Percentiles rank a stretch among this genome's conserved stretches.
These are phyloP conservation scores for Talinum fruticosum DNA, from an alignment of 148 eudicot species.

Conservation along the genomic window DNA sequence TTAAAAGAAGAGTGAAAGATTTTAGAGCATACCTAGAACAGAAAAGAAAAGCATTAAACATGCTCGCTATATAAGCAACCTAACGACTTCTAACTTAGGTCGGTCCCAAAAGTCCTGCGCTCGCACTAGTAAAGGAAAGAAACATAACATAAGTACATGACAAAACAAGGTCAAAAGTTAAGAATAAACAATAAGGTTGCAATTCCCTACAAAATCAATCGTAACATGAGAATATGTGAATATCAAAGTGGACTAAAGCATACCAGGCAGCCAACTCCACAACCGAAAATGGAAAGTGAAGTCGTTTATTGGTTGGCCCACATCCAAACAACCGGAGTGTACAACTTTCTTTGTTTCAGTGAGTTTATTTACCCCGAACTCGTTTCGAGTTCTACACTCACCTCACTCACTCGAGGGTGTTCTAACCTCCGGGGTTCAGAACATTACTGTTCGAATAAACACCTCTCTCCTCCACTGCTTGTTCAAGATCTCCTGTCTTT, in stretches of 20 bases:
- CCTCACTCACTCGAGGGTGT: too few species aligned
- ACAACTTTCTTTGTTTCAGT: too few species aligned
- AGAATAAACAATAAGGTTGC: slow-evolving; percentile 40
- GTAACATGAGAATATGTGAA: background rate
- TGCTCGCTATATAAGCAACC: slow-evolving; percentile 76
- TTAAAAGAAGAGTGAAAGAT: background rate
- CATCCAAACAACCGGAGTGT: too few species aligned
- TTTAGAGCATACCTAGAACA: slow-evolving; percentile 52
- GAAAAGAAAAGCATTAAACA: slow-evolving; percentile 87
- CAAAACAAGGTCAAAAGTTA: background rate
- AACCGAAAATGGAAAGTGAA: slow-evolving; percentile 69
- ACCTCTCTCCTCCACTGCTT: too few species aligned
- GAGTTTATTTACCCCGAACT: too few species aligned
- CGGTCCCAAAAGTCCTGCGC: slow-evolving; percentile 71
- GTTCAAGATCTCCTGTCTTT: too few species aligned
- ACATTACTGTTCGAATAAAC: too few species aligned
- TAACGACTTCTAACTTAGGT: slow-evolving; percentile 82
- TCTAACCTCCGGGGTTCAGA: too few species aligned
- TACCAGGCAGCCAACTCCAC: slow-evolving; percentile 92
- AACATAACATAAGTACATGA: background rate
- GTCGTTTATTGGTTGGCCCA: too few species aligned
- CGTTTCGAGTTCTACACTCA: too few species aligned
- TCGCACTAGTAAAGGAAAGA: slow-evolving; percentile 47
- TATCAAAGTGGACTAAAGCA: background rate
- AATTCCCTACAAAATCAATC: slow-evolving; percentile 47